phyloP scores from a whole-genome alignment of 75 land plant genomes.

The Pinus taeda region DNA sequence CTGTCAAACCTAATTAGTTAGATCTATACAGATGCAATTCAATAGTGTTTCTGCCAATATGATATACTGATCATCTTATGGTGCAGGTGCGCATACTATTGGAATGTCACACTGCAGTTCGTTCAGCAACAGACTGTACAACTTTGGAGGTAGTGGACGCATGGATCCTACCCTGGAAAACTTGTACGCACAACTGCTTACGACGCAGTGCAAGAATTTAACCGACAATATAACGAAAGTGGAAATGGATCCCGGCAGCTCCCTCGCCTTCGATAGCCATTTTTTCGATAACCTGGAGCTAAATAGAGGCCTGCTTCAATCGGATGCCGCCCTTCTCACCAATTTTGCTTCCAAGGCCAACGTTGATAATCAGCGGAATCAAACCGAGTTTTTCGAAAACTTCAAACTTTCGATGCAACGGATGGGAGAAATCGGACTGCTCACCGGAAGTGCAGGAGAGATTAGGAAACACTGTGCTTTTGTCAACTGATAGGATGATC shows the following conservation, averaged over 20 bases:
- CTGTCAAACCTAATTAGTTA: too few species aligned
- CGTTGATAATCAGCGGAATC: slow-evolving; percentile 17
- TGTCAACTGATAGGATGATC: slow-evolving; percentile 8
- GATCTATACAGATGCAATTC: too few species aligned
- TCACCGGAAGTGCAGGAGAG: slow-evolving; percentile 46
- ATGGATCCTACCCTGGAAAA: too few species aligned
- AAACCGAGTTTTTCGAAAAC: slow-evolving; percentile 11
- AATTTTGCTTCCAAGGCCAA: slow-evolving; percentile 14
- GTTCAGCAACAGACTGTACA: too few species aligned
- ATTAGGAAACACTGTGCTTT: slow-evolving; percentile 39
- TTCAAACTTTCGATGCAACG: slow-evolving; percentile 35
- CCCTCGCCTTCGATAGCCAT: slow-evolving; percentile 34
- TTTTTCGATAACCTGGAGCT: slow-evolving; percentile 31
- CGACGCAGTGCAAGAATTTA: slow-evolving; percentile 7
- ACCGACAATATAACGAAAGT: slow-evolving; percentile 16
- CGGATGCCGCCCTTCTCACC: slow-evolving; percentile 35
- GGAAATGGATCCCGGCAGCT: slow-evolving; percentile 34
- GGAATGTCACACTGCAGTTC: too few species aligned
- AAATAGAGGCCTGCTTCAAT: slow-evolving; percentile 38
- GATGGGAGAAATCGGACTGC: slow-evolving; percentile 37
- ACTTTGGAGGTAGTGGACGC: too few species aligned
- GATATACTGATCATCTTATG: too few species aligned
- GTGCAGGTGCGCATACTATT: too few species aligned
- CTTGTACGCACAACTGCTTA: too few species aligned
- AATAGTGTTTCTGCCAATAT: too few species aligned